Conservation (phyloP, 768 basidiomycete species). For the Pulveroboletus sp. region DNA sequence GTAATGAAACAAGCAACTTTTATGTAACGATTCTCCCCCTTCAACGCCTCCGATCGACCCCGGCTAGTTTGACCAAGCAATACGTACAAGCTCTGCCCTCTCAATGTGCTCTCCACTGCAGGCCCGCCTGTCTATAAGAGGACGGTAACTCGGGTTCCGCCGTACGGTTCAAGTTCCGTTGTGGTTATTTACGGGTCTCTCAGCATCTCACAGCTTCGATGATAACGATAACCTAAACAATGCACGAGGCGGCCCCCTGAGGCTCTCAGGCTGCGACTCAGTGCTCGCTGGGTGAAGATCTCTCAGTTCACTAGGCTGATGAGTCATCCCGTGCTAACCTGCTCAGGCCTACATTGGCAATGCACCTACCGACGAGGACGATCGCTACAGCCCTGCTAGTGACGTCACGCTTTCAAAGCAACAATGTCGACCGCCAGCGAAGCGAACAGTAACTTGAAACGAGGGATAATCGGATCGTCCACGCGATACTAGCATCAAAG, state of each 20-base stretch:
- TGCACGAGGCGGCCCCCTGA: slow-evolving; percentile 1
- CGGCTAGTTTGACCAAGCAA: no score
- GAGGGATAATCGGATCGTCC: no score
- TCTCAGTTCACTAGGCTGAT: no score
- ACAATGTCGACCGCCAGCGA: no score
- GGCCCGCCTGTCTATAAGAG: no score
- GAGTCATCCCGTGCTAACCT: background rate
- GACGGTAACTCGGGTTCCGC: background rate
- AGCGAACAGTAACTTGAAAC: no score
- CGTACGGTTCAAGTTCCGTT: background rate
- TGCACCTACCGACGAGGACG: no score
- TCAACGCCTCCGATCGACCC: background rate
- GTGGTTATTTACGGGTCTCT: background rate
- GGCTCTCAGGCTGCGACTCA: background rate
- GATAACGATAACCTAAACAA: background rate
- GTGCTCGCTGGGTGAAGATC: background rate
- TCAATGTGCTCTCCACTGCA: background rate
- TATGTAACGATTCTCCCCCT: background rate
- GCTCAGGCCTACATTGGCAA: background rate
- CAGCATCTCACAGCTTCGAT: background rate
- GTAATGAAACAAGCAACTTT: background rate
- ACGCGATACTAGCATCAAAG: no score
- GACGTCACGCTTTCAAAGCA: no score
- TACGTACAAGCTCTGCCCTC: background rate
- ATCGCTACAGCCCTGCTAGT: no score